Conservation (phyloP, 805 yeast genomes). For the Ogataea nonfermentans region DNA sequence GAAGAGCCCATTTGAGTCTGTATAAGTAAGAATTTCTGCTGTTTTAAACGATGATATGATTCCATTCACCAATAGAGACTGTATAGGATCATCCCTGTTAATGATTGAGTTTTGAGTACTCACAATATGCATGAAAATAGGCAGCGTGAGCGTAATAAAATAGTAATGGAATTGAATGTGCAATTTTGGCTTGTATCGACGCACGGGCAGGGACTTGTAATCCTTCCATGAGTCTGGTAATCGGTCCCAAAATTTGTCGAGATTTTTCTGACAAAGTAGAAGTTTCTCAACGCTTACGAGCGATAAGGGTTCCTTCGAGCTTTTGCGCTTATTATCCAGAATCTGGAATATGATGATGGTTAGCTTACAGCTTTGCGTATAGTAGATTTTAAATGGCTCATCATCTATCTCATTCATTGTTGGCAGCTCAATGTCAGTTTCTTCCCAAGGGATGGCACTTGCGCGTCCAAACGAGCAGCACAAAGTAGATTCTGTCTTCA, state of each 20-base stretch:
- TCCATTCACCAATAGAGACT: slow-evolving; percentile 39
- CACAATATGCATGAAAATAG: slow-evolving; percentile 41
- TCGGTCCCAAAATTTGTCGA: slow-evolving; percentile 36
- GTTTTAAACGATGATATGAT: slow-evolving; percentile 40
- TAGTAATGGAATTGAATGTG: slow-evolving; percentile 42
- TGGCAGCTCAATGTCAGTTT: slow-evolving; percentile 43
- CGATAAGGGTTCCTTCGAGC: slow-evolving; percentile 39
- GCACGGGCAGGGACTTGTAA: slow-evolving; percentile 32
- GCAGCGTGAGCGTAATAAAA: slow-evolving; percentile 41
- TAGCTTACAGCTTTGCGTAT: slow-evolving; percentile 35
- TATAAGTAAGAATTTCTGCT: slow-evolving; percentile 37
- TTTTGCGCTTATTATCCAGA: slow-evolving; percentile 38
- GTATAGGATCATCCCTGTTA: slow-evolving; percentile 41
- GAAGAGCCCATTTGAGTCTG: slow-evolving; percentile 37
- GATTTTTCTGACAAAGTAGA: slow-evolving; percentile 34
- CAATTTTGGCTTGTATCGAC: slow-evolving; percentile 42
- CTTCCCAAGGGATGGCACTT: slow-evolving; percentile 43
- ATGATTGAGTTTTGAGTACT: slow-evolving; percentile 36
- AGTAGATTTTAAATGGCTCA: slow-evolving; percentile 33
- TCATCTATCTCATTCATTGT: slow-evolving; percentile 29
- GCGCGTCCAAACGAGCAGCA: slow-evolving; percentile 48
- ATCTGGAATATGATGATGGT: slow-evolving; percentile 40
- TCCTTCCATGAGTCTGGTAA: slow-evolving; percentile 35
- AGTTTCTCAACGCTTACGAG: slow-evolving; percentile 41
- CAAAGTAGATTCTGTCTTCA: slow-evolving; percentile 40